phyloP scores from a whole-genome alignment of 139 green algal genomes.

The Coccomyxa sp. region DNA sequence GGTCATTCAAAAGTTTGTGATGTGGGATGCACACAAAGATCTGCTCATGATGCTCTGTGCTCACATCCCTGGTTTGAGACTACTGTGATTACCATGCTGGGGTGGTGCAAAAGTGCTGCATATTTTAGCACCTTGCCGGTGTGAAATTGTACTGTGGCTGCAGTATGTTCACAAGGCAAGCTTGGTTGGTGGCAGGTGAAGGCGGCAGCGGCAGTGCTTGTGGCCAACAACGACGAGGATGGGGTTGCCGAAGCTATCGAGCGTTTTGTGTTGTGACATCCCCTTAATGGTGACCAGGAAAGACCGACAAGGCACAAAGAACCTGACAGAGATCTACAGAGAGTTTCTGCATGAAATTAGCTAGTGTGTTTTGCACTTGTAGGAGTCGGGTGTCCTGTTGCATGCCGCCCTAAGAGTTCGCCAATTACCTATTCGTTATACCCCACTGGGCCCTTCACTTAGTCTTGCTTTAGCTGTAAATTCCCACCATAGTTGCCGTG shows the following conservation, averaged over 20 bases:
- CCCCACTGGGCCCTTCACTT: no score
- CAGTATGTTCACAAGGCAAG: not conserved
- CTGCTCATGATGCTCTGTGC: not conserved
- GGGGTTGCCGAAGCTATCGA: slow-evolving; percentile 92
- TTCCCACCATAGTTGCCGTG: no score
- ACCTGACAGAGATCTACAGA: no score
- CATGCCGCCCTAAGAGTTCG: no score
- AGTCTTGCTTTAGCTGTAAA: no score
- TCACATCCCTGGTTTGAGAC: not conserved
- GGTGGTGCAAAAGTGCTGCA: not conserved
- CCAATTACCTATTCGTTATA: no score
- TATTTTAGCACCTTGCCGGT: not conserved
- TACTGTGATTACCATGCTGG: not conserved
- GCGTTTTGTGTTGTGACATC: slow-evolving; percentile 62
- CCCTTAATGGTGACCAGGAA: not conserved
- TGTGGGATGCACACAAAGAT: not conserved
- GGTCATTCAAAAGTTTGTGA: not conserved
- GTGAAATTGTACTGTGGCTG: not conserved
- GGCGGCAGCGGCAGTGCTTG: slow-evolving; percentile 38
- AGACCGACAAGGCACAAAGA: not conserved
- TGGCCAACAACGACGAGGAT: slow-evolving; percentile 76
- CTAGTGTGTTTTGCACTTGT: no score
- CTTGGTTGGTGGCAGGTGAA: slow-evolving; percentile 37
- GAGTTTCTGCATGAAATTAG: no score
- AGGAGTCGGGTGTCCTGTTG: no score